Evolutionary conservation across 2,329 filamentous ascomycete species (phyloP), one percentile per base, ranked within the genome.

Genomic region (Epichloe brachyelytri): DNA sequence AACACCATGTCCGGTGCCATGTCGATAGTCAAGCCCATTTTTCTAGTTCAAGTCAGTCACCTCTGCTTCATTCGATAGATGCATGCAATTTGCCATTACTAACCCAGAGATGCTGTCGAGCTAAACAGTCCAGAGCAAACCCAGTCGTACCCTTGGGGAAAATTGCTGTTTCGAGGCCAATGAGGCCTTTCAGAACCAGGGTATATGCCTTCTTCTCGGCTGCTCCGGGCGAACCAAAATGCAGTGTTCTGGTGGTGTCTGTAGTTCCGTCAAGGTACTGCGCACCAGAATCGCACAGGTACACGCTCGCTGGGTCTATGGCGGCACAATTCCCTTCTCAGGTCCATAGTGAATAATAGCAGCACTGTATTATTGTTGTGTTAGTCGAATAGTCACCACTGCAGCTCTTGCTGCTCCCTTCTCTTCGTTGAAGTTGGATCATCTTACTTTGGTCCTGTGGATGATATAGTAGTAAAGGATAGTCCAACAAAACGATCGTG

Each of bases 281-380:
- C n/a, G 87, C 93, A 20, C 93, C 93, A 20, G 93, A 97, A 67
- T 98, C 93, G 65, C 93, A 98, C 3, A 98, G 80, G 62, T 98
- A 98, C 53, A 98, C 81, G 14, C 83, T 82, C 6, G 82, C 80
- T 0, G 88, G 88, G 58, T 98, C 88, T 59, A 98, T 88, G 30
- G 79, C 72, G 8, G 89, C 79, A 68, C 91, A 97, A 55, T 76
- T 84, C 19, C 88, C 51, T 78, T 81, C 63, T 95, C 87, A 0
- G 93, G 90, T 58, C 85, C 86, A 73, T 98, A 98, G 65, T 98
- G 93, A 52, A 98, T 98, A 12, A 98, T 79, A 5, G 93, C 93
- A 52, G 89, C 93, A 65, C 93, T 95, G 38, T 57, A 37, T 15
- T 40, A 5, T 6, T 36, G 30, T 30, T 10, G 37, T 33, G 46